phyloP scores from a whole-genome alignment of 116 monocot genomes.

The Posidonia oceanica region DNA sequence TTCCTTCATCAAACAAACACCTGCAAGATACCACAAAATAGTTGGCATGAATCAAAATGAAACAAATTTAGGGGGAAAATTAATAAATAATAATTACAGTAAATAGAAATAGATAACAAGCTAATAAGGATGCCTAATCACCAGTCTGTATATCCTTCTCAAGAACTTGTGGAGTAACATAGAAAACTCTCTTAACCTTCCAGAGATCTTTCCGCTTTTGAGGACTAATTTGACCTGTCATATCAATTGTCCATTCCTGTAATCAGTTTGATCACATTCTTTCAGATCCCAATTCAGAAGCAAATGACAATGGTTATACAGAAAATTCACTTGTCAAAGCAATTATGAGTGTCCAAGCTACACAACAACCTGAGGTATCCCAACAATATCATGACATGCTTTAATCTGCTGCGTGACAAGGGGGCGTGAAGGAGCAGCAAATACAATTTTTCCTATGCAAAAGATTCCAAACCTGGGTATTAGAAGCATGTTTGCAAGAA shows the following conservation, averaged over 20 bases:
- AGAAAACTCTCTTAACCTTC: conserved; percentile 84
- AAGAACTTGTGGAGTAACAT: conserved; percentile 97
- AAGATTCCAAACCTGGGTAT: conserved; percentile 1
- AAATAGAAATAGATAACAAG: background rate
- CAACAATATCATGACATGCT: conserved; percentile 91
- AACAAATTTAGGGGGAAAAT: background rate
- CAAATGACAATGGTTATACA: background rate
- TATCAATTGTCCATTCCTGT: conserved; percentile 97
- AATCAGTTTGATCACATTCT: conserved; percentile 44
- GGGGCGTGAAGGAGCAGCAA: conserved; percentile 89
- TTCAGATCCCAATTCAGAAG: background rate
- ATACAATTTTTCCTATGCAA: conserved; percentile 85
- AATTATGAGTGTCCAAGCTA: background rate
- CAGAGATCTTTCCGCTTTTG: conserved; percentile 56
- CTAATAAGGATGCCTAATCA: background rate
- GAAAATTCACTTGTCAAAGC: background rate
- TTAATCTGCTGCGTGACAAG: conserved; percentile 96
- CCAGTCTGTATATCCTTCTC: conserved; percentile 94
- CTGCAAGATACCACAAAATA: conserved; percentile 27
- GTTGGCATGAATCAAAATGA: background rate
- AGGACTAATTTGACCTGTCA: conserved; percentile 88
- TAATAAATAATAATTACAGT: background rate
- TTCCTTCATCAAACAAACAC: conserved; percentile 65
- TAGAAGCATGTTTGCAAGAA: background rate
- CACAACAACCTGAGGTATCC: conserved; percentile 66